These are phyloP conservation scores for Leishmania gerbilli DNA, from an alignment of 208 protist genomes.

Conservation along the genomic window DNA sequence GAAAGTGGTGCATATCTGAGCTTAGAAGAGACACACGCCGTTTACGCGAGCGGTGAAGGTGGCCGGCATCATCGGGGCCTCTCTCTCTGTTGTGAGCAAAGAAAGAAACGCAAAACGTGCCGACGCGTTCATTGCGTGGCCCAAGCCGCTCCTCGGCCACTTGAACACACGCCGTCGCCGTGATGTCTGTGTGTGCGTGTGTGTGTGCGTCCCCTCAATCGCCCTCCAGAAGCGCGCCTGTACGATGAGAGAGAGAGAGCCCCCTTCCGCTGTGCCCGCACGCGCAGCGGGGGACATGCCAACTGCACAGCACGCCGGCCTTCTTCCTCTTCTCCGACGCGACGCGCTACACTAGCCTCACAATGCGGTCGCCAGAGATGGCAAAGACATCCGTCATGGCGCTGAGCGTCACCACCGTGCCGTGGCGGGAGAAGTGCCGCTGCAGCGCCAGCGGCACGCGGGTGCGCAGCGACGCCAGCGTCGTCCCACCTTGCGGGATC, in stretches of 20 bases:
- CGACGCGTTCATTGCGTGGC: not conserved
- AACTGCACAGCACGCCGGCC: not conserved
- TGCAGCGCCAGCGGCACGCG: slow-evolving; percentile 79
- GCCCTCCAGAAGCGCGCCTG: not conserved
- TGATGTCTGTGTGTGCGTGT: not conserved
- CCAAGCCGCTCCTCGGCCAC: not conserved
- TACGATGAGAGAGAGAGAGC: not conserved
- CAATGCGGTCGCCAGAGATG: slow-evolving; percentile 67
- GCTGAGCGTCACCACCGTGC: slow-evolving; percentile 59
- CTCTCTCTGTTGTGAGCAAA: not conserved
- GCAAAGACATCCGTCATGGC: slow-evolving; percentile 65
- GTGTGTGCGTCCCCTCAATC: not conserved
- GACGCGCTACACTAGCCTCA: slow-evolving; percentile 47
- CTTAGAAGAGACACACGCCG: not conserved
- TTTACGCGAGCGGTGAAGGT: not conserved
- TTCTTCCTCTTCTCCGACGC: not conserved
- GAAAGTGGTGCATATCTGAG: not conserved
- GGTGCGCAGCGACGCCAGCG: slow-evolving; percentile 44
- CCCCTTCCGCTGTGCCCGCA: not conserved
- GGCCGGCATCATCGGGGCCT: not conserved
- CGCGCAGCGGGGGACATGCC: not conserved
- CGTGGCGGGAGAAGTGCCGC: slow-evolving; percentile 76
- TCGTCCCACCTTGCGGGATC: slow-evolving; percentile 69
- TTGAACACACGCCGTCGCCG: not conserved
- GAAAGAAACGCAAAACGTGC: not conserved